Conservation (phyloP, 257 asterid species). For the Pogostemon cablin region DNA sequence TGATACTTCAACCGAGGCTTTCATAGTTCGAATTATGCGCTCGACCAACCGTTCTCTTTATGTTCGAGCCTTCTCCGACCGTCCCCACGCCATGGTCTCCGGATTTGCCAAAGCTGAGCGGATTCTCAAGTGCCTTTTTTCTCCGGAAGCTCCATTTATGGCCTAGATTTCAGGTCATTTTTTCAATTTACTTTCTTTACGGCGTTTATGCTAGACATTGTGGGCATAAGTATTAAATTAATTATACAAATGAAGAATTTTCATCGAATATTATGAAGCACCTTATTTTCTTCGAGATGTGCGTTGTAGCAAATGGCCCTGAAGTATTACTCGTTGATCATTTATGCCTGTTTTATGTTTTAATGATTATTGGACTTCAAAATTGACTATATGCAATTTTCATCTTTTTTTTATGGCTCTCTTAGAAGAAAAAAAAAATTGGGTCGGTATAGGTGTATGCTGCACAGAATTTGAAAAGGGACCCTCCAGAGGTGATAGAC, state of each 20-base stretch:
- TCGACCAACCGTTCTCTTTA: constrained; percentile 57
- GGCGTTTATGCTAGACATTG: background rate
- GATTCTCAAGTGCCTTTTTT: constrained; percentile 75
- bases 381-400: background rate
- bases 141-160: constrained; percentile 90
- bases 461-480: constrained; percentile 88
- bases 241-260: background rate
- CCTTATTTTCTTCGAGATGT: constrained; percentile 10
- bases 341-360: background rate
- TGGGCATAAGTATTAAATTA: background rate
- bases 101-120: constrained; percentile 95
- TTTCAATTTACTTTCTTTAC: constrained; percentile 4
- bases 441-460: constrained; percentile 65
- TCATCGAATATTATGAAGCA: background rate
- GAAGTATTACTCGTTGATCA: constrained; percentile 7
- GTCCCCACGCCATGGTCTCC: constrained; percentile 83
- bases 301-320: constrained; percentile 5
- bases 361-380: background rate
- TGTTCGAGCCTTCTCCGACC: constrained; percentile 90
- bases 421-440: background rate
- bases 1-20: constrained; percentile 94
- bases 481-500: constrained; percentile 92
- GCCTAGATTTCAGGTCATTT: constrained; percentile 92
- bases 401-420: constrained; percentile 7
- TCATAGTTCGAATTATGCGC: constrained; percentile 79